Percentiles rank a stretch among this genome's conserved stretches.
phyloP scores from a whole-genome alignment of 352 stramenopile genomes.

The Globisporangium acanthophoron region DNA sequence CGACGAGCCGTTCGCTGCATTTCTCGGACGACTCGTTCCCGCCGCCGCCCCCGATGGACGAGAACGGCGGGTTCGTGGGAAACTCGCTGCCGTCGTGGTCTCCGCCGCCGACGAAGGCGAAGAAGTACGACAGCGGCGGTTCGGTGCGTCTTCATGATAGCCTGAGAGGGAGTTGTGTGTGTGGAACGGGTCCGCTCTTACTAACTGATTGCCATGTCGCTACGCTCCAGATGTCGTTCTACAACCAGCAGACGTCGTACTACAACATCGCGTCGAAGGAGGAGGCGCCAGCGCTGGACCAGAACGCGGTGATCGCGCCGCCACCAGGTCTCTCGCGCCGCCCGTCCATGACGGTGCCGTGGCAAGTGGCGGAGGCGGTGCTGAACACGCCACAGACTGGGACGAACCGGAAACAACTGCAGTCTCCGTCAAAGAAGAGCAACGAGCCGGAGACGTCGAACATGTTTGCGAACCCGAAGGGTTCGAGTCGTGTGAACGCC shows the following conservation, averaged over 20 bases:
- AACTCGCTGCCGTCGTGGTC: slow-evolving; percentile 76
- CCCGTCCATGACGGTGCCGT: slow-evolving; percentile 82
- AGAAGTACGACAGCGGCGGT: slow-evolving; percentile 57
- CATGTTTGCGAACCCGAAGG: slow-evolving; percentile 24
- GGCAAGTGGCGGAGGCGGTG: slow-evolving; percentile 79
- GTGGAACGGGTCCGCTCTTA: neutral
- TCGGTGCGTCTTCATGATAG: slow-evolving; percentile 1
- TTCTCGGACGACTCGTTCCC: slow-evolving; percentile 74
- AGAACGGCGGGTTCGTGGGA: slow-evolving; percentile 55
- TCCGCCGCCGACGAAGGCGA: slow-evolving; percentile 56
- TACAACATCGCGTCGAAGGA: slow-evolving; percentile 66
- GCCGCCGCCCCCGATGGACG: slow-evolving; percentile 59
- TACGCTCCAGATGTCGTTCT: slow-evolving; percentile 36
- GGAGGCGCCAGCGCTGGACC: slow-evolving; percentile 45
- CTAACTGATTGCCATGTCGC: neutral
- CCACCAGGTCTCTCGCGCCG: slow-evolving; percentile 67
- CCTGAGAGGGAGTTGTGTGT: neutral
- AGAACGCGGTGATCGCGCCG: slow-evolving; percentile 60
- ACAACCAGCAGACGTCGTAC: slow-evolving; percentile 67
- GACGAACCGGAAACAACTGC: slow-evolving; percentile 55
- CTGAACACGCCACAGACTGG: slow-evolving; percentile 77
- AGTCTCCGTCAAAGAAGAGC: slow-evolving; percentile 27
- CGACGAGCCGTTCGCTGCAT: slow-evolving; percentile 28
- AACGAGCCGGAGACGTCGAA: slow-evolving; percentile 27
- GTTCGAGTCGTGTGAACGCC: slow-evolving; percentile 30